phyloP scores from a whole-genome alignment of 139 green algal species.

The Axilococcus clingmanii region DNA sequence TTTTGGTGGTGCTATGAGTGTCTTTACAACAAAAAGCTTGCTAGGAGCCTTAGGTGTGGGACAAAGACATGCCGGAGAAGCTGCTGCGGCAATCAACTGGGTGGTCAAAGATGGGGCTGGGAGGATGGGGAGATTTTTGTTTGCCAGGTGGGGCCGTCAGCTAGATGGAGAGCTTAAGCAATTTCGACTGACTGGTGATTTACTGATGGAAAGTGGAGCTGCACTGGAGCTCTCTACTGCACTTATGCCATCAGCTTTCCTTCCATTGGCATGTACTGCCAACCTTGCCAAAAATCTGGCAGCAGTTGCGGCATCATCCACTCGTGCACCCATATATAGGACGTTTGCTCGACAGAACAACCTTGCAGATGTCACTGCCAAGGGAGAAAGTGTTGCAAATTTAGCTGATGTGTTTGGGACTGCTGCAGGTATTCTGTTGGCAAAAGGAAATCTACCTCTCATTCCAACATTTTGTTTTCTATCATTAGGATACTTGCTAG shows the following conservation, averaged over 20 bases:
- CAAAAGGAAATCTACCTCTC: slow-evolving; percentile 30
- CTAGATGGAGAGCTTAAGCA: slow-evolving; percentile 87
- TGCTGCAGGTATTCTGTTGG: slow-evolving; percentile 47
- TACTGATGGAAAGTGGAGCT: slow-evolving; percentile 54
- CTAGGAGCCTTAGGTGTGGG: slow-evolving; percentile 58
- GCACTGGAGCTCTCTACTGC: slow-evolving; percentile 71
- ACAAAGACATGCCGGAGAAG: slow-evolving; percentile 33
- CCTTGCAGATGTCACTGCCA: slow-evolving; percentile 69
- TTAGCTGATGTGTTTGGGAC: slow-evolving; percentile 76
- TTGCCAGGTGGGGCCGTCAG: slow-evolving; percentile 70
- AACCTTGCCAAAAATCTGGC: slow-evolving; percentile 78
- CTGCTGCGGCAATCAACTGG: slow-evolving; percentile 83
- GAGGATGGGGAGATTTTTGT: slow-evolving; percentile 73
- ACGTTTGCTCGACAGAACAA: slow-evolving; percentile 72
- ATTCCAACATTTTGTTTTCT: slow-evolving; percentile 59
- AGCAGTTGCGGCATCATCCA: slow-evolving; percentile 57
- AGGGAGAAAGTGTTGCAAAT: slow-evolving; percentile 75
- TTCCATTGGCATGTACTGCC: slow-evolving; percentile 75
- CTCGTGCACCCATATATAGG: slow-evolving; percentile 76
- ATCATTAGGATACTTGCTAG: slow-evolving; percentile 43
- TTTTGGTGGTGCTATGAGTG: slow-evolving; percentile 46
- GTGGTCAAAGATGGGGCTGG: slow-evolving; percentile 78
- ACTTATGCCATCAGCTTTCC: slow-evolving; percentile 49
- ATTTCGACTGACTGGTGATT: slow-evolving; percentile 60
- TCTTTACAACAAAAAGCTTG: slow-evolving; percentile 57